Conservation (phyloP, 768 basidiomycete genomes). For the Phylloporus sp. region DNA sequence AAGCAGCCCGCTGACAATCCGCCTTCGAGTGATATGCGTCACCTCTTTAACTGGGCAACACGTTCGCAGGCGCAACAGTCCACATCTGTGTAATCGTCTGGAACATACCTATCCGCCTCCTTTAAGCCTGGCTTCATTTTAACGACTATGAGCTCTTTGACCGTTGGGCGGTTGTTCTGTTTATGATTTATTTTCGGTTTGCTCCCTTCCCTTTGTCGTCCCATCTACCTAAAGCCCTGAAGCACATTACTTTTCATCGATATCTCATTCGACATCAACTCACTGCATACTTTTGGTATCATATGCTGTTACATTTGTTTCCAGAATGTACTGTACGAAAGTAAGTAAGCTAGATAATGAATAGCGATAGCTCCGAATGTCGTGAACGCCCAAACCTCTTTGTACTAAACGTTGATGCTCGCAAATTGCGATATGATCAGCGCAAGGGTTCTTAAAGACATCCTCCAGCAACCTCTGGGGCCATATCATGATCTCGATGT, state of each 20-base stretch:
- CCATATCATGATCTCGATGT: conserved; percentile 29
- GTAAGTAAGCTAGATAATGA: conserved; percentile 18
- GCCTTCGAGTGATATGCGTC: conserved; percentile 65
- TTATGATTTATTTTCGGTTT: conserved; percentile 29
- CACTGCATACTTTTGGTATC: conserved; percentile 27
- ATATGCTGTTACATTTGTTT: conserved; percentile 27
- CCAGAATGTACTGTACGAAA: conserved; percentile 31
- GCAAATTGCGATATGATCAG: conserved; percentile 11
- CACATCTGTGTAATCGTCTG: conserved; percentile 30
- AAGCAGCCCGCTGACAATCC: conserved; percentile 72
- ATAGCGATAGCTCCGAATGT: background rate
- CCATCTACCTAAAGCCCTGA: conserved; percentile 26
- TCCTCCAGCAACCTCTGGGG: conserved; percentile 27
- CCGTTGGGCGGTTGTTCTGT: conserved; percentile 21
- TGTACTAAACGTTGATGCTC: background rate
- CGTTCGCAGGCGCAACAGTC: conserved; percentile 46
- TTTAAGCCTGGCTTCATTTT: conserved; percentile 3
- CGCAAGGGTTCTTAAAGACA: conserved; percentile 16
- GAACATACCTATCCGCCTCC: conserved; percentile 18
- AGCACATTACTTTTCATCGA: conserved; percentile 19
- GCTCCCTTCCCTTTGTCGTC: conserved; percentile 10
- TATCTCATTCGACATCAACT: conserved; percentile 25
- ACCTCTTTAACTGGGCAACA: conserved; percentile 76
- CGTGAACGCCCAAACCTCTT: background rate
- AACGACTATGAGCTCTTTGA: conserved; percentile 8